Conservation (phyloP, 176 grass and related monocot species). For the Carex cristatella region DNA sequence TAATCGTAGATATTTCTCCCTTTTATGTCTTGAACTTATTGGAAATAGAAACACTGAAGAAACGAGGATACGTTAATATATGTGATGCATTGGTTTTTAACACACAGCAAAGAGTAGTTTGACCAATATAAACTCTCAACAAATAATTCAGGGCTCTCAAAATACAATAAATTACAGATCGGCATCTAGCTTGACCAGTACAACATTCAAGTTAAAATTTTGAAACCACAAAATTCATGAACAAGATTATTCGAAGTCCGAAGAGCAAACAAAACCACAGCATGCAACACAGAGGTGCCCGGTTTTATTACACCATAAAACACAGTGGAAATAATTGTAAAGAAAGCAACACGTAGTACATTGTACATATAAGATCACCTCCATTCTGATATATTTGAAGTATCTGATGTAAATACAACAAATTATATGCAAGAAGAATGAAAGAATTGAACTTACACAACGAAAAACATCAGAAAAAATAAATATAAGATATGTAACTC, state of each 20-base stretch:
- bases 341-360: neutral
- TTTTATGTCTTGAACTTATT: too few species aligned
- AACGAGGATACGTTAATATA: too few species aligned
- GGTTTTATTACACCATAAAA: slow-evolving; percentile 10
- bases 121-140: neutral
- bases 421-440: slow-evolving; percentile 23
- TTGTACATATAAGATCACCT: neutral
- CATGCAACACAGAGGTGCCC: neutral
- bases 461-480: slow-evolving; percentile 4
- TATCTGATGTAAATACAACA: slow-evolving; percentile 25
- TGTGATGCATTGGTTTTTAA: too few species aligned
- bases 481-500: neutral
- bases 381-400: slow-evolving; percentile 11
- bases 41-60: too few species aligned
- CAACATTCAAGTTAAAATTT: neutral
- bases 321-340: neutral
- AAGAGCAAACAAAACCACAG: neutral
- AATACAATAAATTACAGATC: neutral
- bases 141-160: neutral
- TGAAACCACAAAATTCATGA: neutral
- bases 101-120: neutral
- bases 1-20: too few species aligned
- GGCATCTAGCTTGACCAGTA: neutral
- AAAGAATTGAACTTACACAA: slow-evolving; percentile 12
- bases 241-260: neutral